These are phyloP conservation scores for Lipomyces starkeyi DNA, from an alignment of 805 yeast species.

Conservation along the genomic window DNA sequence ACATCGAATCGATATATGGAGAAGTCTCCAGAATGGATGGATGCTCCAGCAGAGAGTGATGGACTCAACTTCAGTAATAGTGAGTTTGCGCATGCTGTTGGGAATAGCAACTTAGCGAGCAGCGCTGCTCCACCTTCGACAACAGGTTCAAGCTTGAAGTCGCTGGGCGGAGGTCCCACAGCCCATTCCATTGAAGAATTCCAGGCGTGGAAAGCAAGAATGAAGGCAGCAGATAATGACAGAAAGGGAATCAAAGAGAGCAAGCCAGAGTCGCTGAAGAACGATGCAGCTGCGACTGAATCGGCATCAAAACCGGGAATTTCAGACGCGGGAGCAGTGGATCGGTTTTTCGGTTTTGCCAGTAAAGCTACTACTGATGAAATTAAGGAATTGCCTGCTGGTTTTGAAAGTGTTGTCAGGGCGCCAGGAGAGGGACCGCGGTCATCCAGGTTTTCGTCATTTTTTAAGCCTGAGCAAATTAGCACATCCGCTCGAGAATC, in stretches of 20 bases:
- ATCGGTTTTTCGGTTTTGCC: constrained; percentile 31
- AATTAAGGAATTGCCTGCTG: constrained; percentile 23
- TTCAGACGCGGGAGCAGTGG: constrained; percentile 34
- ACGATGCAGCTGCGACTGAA: neutral
- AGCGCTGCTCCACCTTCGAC: neutral
- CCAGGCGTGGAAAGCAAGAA: constrained; percentile 45
- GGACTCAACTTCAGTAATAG: constrained; percentile 19
- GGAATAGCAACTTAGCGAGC: constrained; percentile 5
- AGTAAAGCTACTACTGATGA: constrained; percentile 22
- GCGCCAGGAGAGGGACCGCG: constrained; percentile 21
- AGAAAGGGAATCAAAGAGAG: constrained; percentile 9
- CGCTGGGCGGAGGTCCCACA: constrained; percentile 11
- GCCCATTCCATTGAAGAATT: constrained; percentile 43
- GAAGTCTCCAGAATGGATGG: constrained; percentile 33
- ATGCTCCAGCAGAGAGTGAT: constrained; percentile 21
- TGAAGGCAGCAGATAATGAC: constrained; percentile 39
- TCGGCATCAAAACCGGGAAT: neutral
- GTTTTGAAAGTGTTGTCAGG: constrained; percentile 2
- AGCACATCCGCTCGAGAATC: neutral
- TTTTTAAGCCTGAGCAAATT: constrained; percentile 20
- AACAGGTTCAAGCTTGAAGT: neutral
- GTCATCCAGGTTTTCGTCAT: constrained; percentile 37
- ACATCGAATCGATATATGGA: constrained; percentile 15
- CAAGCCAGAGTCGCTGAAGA: neutral
- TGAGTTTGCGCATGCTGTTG: constrained; percentile 29